A percentile compares a stretch with the other conserved stretches of the same genome.
These are phyloP conservation scores for Chlorella sorokiniana DNA, from an alignment of 139 green algal genomes.

Conservation along the genomic window DNA sequence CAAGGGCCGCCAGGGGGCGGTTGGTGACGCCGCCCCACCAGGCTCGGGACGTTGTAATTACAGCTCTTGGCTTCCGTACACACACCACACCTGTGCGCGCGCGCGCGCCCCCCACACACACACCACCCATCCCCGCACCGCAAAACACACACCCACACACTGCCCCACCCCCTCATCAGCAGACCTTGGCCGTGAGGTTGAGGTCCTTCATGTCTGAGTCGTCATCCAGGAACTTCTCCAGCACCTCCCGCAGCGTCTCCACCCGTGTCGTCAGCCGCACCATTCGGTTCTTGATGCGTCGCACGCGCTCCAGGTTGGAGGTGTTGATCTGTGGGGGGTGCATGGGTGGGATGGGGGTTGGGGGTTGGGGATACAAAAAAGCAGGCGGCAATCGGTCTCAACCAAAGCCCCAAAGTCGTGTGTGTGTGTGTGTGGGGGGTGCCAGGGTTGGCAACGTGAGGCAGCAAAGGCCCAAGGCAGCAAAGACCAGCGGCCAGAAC, in stretches of 20 bases:
- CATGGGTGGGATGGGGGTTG: no score
- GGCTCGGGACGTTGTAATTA: no score
- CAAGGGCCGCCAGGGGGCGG: no score
- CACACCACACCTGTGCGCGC: no score
- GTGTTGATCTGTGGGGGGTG: constrained; percentile 55
- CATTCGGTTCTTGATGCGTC: constrained; percentile 85
- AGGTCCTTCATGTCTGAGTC: constrained; percentile 69
- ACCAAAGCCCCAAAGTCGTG: neutral
- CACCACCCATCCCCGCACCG: neutral
- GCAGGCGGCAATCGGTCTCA: neutral
- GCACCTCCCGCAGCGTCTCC: constrained; percentile 60
- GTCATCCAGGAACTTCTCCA: constrained; percentile 69
- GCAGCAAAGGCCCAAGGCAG: no score
- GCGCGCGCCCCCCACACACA: no score
- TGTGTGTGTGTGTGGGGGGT: neutral
- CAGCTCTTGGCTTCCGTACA: no score
- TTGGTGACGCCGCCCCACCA: no score
- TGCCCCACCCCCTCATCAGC: neutral
- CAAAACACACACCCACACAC: neutral
- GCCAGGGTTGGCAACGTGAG: no score
- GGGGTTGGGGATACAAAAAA: neutral
- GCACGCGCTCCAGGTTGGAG: constrained; percentile 89
- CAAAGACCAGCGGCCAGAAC: neutral
- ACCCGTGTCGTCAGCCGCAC: constrained; percentile 59
- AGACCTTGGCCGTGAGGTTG: constrained; percentile 58